phyloP scores from a whole-genome alignment of 352 stramenopile genomes.

The Pythium periplocum region DNA sequence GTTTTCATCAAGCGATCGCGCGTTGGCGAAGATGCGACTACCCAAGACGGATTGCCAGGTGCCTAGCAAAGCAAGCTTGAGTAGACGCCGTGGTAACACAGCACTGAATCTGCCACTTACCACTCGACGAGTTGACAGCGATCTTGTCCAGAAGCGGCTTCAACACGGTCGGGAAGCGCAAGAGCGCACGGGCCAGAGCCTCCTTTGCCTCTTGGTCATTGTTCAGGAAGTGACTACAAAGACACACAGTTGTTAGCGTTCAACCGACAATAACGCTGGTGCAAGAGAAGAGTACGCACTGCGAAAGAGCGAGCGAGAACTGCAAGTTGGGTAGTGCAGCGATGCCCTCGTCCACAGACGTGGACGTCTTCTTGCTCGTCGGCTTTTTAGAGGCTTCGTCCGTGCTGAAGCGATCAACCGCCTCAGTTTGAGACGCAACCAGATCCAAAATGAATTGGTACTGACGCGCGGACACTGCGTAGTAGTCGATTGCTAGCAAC shows the following conservation, averaged over 20 bases:
- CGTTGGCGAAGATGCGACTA: slow-evolving; percentile 76
- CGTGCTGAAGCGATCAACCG: slow-evolving; percentile 33
- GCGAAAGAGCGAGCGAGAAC: slow-evolving; percentile 66
- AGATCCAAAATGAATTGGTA: slow-evolving; percentile 77
- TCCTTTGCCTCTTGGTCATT: slow-evolving; percentile 59
- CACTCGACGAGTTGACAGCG: slow-evolving; percentile 51
- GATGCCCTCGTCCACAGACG: slow-evolving; percentile 23
- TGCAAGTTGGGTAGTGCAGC: slow-evolving; percentile 64
- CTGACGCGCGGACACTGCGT: slow-evolving; percentile 70
- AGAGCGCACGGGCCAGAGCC: slow-evolving; percentile 44
- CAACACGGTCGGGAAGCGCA: slow-evolving; percentile 65
- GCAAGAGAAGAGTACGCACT: slow-evolving; percentile 32
- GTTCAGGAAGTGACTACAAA: slow-evolving; percentile 52
- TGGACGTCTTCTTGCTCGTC: neutral
- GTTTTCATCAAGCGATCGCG: slow-evolving; percentile 49
- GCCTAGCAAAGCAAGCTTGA: slow-evolving; percentile 17
- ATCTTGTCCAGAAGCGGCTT: slow-evolving; percentile 77
- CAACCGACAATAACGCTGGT: too few relatives aligned
- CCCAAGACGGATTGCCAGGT: slow-evolving; percentile 69
- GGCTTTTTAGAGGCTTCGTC: slow-evolving; percentile 6
- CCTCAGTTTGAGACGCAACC: slow-evolving; percentile 45
- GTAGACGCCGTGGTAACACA: neutral
- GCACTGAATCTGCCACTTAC: slow-evolving; percentile 19
- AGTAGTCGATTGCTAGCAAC: slow-evolving; percentile 80
- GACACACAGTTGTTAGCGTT: too few relatives aligned